phyloP scores from a whole-genome alignment of 257 asterid species.

The Osmanthus fragrans region DNA sequence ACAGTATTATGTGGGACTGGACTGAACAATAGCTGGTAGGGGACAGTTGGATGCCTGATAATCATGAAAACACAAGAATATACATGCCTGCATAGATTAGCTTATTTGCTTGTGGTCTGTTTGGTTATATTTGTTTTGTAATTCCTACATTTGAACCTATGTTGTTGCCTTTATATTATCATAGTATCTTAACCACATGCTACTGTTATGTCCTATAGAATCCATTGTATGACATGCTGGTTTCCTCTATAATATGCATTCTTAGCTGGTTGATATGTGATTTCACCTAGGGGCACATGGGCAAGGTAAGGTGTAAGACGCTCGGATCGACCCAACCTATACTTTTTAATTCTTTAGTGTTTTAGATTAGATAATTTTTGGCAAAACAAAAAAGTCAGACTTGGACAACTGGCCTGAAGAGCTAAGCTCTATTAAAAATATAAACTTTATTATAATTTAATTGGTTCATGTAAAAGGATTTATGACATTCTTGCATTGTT shows the following conservation, averaged over 20 bases:
- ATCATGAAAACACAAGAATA: not conserved
- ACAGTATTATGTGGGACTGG: too few relatives aligned
- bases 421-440: too few relatives aligned
- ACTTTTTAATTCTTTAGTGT: too few relatives aligned
- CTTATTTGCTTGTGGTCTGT: not conserved
- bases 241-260: not conserved
- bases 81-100: not conserved
- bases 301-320: not conserved
- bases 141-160: not conserved
- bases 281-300: constrained; percentile 23
- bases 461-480: too few relatives aligned
- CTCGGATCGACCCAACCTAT: not conserved
- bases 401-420: not conserved
- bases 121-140: not conserved
- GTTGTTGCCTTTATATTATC: not conserved
- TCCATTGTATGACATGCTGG: not conserved
- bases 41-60: not conserved
- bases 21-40: not conserved
- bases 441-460: too few relatives aligned
- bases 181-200: not conserved
- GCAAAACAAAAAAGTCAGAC: not conserved
- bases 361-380: too few relatives aligned
- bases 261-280: constrained; percentile 21
- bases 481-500: too few relatives aligned
- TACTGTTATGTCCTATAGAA: not conserved